Evolutionary conservation across 164 flowering plant species (phyloP).

Genomic region (Vitis rotundifolia): DNA sequence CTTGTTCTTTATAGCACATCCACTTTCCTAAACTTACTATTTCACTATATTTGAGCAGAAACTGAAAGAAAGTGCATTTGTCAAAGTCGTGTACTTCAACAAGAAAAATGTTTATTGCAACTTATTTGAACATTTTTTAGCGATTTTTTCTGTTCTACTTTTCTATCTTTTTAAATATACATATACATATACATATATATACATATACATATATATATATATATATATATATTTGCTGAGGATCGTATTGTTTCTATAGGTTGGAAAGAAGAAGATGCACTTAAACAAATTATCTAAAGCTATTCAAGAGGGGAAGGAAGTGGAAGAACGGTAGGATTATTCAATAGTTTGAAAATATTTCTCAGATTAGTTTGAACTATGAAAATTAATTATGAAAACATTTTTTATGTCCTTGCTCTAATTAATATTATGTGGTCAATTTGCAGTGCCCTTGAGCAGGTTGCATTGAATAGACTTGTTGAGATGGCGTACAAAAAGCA

Average conservation of each 20-base stretch:
- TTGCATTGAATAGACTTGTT: slow-evolving; percentile 72
- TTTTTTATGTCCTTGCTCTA: no score
- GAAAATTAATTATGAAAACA: not conserved
- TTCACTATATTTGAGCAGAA: not conserved
- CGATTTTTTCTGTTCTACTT: not conserved
- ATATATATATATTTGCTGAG: not conserved
- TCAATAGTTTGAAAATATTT: slow-evolving; percentile 1
- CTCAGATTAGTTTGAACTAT: not conserved
- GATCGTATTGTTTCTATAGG: slow-evolving; percentile 34
- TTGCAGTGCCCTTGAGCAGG: slow-evolving; percentile 71
- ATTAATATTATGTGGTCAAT: slow-evolving; percentile 9
- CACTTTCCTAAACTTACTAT: not conserved
- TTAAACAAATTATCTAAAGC: slow-evolving; percentile 46
- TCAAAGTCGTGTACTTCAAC: not conserved
- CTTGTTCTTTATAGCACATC: not conserved
- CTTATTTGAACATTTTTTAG: not conserved
- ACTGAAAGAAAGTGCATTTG: slow-evolving; percentile 4
- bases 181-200: fast-evolving
- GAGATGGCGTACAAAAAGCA: slow-evolving; percentile 75
- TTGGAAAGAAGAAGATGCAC: slow-evolving; percentile 44
- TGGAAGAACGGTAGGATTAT: slow-evolving; percentile 43
- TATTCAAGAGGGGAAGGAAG: slow-evolving; percentile 37
- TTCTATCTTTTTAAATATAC: not conserved
- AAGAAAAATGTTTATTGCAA: not conserved
- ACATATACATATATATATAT: no score